phyloP scores from a whole-genome alignment of 2,329 filamentous ascomycete genomes.

The Talaromyces pinophilus region DNA sequence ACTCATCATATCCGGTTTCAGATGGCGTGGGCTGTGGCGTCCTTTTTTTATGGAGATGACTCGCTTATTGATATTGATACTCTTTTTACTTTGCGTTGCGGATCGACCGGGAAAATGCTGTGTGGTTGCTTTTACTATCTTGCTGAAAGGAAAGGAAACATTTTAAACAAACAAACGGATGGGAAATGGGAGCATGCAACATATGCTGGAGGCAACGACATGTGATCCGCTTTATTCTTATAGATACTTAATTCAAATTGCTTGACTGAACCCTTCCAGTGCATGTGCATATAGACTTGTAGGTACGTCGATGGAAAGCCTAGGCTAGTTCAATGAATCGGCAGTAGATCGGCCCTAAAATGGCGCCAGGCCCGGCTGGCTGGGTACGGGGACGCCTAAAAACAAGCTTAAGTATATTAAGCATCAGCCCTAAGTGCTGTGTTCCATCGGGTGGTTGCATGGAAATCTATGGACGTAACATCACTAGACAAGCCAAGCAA shows the following conservation, averaged over 20 bases:
- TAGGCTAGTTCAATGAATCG: background rate
- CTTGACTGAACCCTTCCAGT: background rate
- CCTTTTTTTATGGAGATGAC: slow-evolving; percentile 16
- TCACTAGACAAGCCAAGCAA: background rate
- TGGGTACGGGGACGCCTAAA: background rate
- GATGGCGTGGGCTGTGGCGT: slow-evolving; percentile 26
- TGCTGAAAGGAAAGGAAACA: slow-evolving; percentile 18
- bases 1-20: slow-evolving; percentile 24
- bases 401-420: slow-evolving; percentile 18
- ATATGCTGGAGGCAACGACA: slow-evolving; percentile 21
- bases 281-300: no score
- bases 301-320: background rate
- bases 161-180: slow-evolving; percentile 14
- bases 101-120: slow-evolving; percentile 15
- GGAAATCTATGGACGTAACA: background rate
- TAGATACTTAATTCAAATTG: slow-evolving; percentile 23
- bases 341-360: background rate
- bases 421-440: background rate
- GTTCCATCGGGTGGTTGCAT: background rate
- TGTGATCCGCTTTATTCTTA: slow-evolving; percentile 24
- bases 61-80: slow-evolving; percentile 14
- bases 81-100: slow-evolving; percentile 9
- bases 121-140: slow-evolving; percentile 19
- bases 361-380: background rate
- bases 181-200: slow-evolving; percentile 18